phyloP scores from a whole-genome alignment of 805 yeast genomes.

The Metahyphopichia silvanorum region DNA sequence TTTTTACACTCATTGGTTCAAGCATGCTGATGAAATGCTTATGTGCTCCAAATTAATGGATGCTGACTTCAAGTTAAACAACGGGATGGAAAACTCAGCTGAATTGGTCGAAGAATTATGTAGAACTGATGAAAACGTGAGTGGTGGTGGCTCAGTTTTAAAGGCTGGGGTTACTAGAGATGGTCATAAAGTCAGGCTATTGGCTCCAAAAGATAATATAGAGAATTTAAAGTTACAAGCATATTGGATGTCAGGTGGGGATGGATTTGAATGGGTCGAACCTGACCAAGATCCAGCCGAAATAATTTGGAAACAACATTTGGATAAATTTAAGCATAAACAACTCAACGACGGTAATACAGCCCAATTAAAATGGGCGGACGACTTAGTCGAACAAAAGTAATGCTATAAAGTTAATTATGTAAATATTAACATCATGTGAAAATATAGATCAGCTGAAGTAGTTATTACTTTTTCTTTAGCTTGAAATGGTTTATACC shows the following conservation, averaged over 20 bases:
- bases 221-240: constrained; percentile 71
- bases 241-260: constrained; percentile 86
- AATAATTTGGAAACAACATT: constrained; percentile 36
- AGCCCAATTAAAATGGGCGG: constrained; percentile 37
- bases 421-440: no score
- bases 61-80: constrained; percentile 54
- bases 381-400: constrained; percentile 35
- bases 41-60: constrained; percentile 66
- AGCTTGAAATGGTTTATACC: no score
- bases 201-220: constrained; percentile 49
- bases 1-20: constrained; percentile 58
- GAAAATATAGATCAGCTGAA: no score
- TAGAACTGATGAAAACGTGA: constrained; percentile 24
- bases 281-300: constrained; percentile 91
- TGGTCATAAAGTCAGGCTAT: constrained; percentile 36
- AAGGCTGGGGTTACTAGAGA: constrained; percentile 33
- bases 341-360: constrained; percentile 12
- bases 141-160: constrained; percentile 20
- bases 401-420: no score
- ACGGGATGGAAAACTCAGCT: constrained; percentile 29
- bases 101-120: constrained; percentile 37
- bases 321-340: constrained; percentile 19
- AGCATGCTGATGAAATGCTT: constrained; percentile 64
- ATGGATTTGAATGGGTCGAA: constrained; percentile 84
- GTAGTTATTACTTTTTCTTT: no score